Conservation (phyloP, 768 basidiomycete genomes). For the Lenzites betulinus region DNA sequence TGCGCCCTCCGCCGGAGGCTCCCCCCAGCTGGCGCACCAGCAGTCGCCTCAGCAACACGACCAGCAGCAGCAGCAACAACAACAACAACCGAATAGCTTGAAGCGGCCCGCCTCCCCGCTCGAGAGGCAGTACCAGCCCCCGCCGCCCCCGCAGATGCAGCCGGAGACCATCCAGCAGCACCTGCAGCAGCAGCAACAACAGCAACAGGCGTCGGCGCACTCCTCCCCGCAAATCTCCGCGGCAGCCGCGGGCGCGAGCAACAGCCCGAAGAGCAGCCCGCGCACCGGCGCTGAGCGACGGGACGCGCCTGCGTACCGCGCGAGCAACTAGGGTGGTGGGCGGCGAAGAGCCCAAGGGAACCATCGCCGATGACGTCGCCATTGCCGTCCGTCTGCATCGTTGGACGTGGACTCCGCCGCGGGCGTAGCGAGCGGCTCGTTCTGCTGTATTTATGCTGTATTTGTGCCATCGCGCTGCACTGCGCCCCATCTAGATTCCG, state of each 20-base stretch:
- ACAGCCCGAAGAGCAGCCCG: slow-evolving; percentile 15
- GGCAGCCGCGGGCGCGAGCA: slow-evolving; percentile 11
- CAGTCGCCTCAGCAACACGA: slow-evolving; percentile 9
- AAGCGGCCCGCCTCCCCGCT: slow-evolving; percentile 21
- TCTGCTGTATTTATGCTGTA: slow-evolving; percentile 25
- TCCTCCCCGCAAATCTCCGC: slow-evolving; percentile 14
- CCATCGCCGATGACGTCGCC: background rate
- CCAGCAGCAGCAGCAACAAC: slow-evolving; percentile 2
- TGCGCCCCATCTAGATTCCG: slow-evolving; percentile 7
- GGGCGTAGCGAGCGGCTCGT: background rate
- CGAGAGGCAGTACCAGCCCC: slow-evolving; percentile 8
- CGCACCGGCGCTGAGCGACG: slow-evolving; percentile 13
- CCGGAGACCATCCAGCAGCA: slow-evolving; percentile 12
- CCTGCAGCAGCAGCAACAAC: slow-evolving; percentile 8
- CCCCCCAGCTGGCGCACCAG: slow-evolving; percentile 12
- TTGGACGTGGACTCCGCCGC: no score
- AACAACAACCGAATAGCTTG: slow-evolving; percentile 6
- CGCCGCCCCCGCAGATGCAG: slow-evolving; percentile 15
- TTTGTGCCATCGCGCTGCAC: slow-evolving; percentile 12
- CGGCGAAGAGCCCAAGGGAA: background rate
- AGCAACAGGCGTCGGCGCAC: slow-evolving; percentile 9
- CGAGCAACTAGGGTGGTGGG: slow-evolving; percentile 7
- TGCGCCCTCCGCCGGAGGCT: slow-evolving; percentile 9
- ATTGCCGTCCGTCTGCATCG: background rate
- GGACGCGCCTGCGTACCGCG: slow-evolving; percentile 16